Base-by-base conservation (phyloP, 2,329 filamentous ascomycete species). In the Sporothrix luriei region DNA sequence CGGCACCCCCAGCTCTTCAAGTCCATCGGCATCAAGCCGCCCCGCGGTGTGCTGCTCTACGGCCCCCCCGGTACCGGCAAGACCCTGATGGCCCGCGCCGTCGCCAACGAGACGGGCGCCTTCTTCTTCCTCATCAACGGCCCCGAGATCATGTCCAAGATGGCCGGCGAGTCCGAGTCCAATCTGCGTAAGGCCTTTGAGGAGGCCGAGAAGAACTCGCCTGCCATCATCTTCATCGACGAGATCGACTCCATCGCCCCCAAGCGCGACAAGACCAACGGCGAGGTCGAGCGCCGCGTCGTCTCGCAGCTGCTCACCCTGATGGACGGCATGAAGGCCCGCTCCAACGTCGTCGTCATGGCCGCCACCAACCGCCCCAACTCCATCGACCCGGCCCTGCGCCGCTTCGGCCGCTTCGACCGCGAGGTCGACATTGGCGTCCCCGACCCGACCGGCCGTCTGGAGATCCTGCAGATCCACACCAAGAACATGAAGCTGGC, bases 401-500 rank as follows among this genome's bases (percentile, higher is more conserved):
- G 94, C 83, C 94, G 95, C 81, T 98, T 97, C 82, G 95, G 95
- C 73, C 95, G 95, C 82, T 98, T 99, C 84, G 95, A 99, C 80
- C 95, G 95, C 80, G 95, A 98, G 82, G 94, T 99, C 74, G 95
- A 99, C 78, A 97, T 99, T 78, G 94, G 94, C 78, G 97, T 98
- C 75, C 95, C 95, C 68, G 95, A 98, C 83, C 95, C 95, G 66
- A 98, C 94, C 76, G 95, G 95, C 73, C 95, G 95, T 87, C 91
- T 99, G 49, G 95, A 99, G 87, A 98, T 99, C 78, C 90, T 99
- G 72, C 93, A 97, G 82, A 99, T 99, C 75, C 95, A 99, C 87
- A 99, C 95, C 82, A 99, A 99, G 91, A 99, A 99, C 88, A 99
- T 99, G 95, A 99, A 99, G 87, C 88, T 99, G 72, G 93, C 83